These are phyloP conservation scores for Trichophyton verrucosum DNA, from an alignment of 2,329 filamentous ascomycete genomes.

Conservation along the genomic window DNA sequence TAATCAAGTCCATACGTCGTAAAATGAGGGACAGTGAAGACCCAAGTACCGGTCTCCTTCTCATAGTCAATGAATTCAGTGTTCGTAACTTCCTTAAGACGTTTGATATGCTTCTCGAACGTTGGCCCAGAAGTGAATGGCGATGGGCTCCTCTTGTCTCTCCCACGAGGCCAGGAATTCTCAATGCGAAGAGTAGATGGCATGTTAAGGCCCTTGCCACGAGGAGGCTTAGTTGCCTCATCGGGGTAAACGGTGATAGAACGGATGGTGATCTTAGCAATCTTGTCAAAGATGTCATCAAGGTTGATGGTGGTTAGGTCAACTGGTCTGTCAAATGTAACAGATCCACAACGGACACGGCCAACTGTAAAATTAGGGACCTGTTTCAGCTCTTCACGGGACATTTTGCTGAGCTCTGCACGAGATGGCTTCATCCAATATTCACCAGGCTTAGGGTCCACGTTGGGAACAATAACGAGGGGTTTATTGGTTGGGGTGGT, in stretches of 20 bases:
- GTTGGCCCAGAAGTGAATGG: constrained; percentile 50
- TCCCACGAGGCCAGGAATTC: constrained; percentile 78
- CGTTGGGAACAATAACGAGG: constrained; percentile 20
- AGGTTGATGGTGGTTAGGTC: constrained; percentile 70
- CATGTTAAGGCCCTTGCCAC: constrained; percentile 83
- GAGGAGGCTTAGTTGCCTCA: constrained; percentile 62
- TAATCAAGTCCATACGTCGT: constrained; percentile 87
- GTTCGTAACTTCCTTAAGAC: constrained; percentile 63
- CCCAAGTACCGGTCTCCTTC: constrained; percentile 69
- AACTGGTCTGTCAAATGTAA: constrained; percentile 69
- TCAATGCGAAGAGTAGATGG: constrained; percentile 77
- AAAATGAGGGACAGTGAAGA: constrained; percentile 88
- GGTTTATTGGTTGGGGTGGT: constrained; percentile 28
- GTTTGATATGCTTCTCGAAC: constrained; percentile 69
- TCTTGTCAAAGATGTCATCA: constrained; percentile 63
- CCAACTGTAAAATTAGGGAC: constrained; percentile 70
- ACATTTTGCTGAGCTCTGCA: constrained; percentile 66
- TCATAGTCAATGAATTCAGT: constrained; percentile 78
- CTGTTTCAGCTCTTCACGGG: constrained; percentile 61
- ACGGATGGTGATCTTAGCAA: constrained; percentile 65
- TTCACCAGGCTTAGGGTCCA: constrained; percentile 51
- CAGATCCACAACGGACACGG: constrained; percentile 64
- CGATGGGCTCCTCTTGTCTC: constrained; percentile 44
- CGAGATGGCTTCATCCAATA: constrained; percentile 79
- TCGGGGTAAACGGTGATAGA: constrained; percentile 79